Base-by-base conservation (phyloP, 192 early-diverging fungal species). In the Podila epicladia region DNA sequence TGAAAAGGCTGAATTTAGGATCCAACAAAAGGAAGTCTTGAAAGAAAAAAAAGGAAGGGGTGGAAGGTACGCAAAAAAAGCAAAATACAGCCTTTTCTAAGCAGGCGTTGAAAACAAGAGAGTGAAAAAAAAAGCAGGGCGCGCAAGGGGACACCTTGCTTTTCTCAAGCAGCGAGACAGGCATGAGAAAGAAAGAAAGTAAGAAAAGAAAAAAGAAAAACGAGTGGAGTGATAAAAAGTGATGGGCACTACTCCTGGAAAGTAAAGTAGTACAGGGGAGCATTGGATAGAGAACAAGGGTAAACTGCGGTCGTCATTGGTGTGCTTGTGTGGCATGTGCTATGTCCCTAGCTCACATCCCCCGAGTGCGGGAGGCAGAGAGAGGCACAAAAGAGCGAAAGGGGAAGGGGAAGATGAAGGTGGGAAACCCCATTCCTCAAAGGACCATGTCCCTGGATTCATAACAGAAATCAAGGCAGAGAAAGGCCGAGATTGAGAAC, bases 81-180 rank as follows among this genome's bases (percentile, higher is more conserved):
- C 9, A 29, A 50, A 65, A 20, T 15, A 29, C 31, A 51, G 64
- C 20, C 49, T 49, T n/a, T 29, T 45, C 11, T 15, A 37, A 29
- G 64, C 41, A 24, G 20, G 19, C 45, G 49, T 38, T 31, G 15
- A 51, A 38, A 65, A n/a, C 31, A 2, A 65, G 28, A 45, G 64
- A 65, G 64, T 19, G 31, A 22, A 38, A 35, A 65, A 48, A 65
- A 65, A 48, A 48, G 48, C 38, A 45, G 41, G 13, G 48, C 64
- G 20, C 17, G 64, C 22, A 29, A 32, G 49, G 26, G 64, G 49
- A 45, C 12, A 50, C 6, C 17, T n/a, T 22, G 35, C 37, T 26
- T 17, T 22, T 17, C 12, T 28, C 17, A 17, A 41, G 45, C 41
- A 41, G 45, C 41, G 63, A 65, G n/a, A 41, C 26, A n/a, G 28